Conservation (phyloP, 768 basidiomycete genomes). For the Trametes cubensis region DNA sequence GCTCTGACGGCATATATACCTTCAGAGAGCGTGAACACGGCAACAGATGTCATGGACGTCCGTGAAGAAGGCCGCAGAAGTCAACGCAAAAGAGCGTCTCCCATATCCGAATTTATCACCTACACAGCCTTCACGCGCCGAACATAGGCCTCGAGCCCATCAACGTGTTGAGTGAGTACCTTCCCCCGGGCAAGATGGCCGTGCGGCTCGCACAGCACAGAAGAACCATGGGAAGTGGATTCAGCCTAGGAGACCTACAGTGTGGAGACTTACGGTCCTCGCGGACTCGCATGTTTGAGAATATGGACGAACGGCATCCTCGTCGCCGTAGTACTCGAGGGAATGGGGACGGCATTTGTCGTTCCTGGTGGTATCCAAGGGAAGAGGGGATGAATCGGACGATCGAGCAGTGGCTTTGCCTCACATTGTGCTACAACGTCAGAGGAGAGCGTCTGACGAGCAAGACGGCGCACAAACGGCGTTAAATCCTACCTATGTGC, state of each 20-base stretch:
- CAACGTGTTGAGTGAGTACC: not conserved
- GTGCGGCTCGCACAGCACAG: not conserved
- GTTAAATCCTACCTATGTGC: slow-evolving; percentile 3
- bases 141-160: not conserved
- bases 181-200: not conserved
- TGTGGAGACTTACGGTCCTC: not conserved
- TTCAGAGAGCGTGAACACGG: too few relatives aligned
- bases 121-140: too few relatives aligned
- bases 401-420: too few relatives aligned
- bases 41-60: too few relatives aligned
- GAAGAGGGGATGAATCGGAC: not conserved
- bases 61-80: not conserved
- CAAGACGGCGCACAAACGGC: slow-evolving; percentile 5
- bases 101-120: too few relatives aligned
- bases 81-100: too few relatives aligned
- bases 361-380: not conserved
- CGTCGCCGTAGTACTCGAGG: not conserved
- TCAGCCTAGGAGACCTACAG: slow-evolving; percentile 3
- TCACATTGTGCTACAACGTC: too few relatives aligned
- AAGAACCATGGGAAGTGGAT: not conserved
- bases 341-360: not conserved
- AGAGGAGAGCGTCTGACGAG: not conserved
- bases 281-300: not conserved
- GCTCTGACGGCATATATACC: too few relatives aligned
- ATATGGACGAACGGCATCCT: not conserved